These are phyloP conservation scores for Lobosporangium transversale DNA, from an alignment of 192 early-diverging fungal genomes.

Conservation along the genomic window DNA sequence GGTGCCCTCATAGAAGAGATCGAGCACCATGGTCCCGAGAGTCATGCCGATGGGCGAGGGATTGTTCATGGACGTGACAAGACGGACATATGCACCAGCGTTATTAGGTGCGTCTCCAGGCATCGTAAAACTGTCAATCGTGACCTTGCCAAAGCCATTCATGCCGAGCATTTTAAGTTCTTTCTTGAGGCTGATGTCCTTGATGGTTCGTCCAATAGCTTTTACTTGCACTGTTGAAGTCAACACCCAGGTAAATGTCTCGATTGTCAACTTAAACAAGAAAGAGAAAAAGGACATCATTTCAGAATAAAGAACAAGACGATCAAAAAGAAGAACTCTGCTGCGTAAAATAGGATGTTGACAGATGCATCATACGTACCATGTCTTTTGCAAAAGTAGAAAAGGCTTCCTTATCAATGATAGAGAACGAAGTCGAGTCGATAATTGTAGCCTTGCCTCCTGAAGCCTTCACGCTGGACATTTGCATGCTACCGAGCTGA, in stretches of 20 bases:
- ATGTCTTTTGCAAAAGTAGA: conserved; percentile 58
- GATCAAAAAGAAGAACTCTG: too few relatives aligned
- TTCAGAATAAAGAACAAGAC: too few relatives aligned
- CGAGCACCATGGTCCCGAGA: conserved; percentile 64
- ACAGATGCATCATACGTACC: too few relatives aligned
- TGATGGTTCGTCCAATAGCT: conserved; percentile 38
- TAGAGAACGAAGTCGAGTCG: conserved; percentile 52
- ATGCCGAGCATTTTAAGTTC: conserved; percentile 51
- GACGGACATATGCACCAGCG: conserved; percentile 59
- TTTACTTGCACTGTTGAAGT: conserved; percentile 28
- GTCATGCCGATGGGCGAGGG: conserved; percentile 64
- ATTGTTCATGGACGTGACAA: conserved; percentile 62
- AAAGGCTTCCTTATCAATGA: conserved; percentile 56
- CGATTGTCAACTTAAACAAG: conserved; percentile 22
- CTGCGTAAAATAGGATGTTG: too few relatives aligned
- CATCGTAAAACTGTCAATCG: conserved; percentile 60
- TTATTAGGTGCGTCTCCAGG: conserved; percentile 66
- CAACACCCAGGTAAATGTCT: conserved; percentile 39
- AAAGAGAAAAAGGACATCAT: too few relatives aligned
- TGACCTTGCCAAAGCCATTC: conserved; percentile 62
- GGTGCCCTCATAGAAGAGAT: conserved; percentile 57
- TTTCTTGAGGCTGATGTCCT: conserved; percentile 30
- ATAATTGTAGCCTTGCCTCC: conserved; percentile 54
- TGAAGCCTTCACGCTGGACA: conserved; percentile 54
- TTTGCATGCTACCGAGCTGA: conserved; percentile 55